phyloP scores from a whole-genome alignment of 2,329 filamentous ascomycete species.

The Colletotrichum noveboracense region DNA sequence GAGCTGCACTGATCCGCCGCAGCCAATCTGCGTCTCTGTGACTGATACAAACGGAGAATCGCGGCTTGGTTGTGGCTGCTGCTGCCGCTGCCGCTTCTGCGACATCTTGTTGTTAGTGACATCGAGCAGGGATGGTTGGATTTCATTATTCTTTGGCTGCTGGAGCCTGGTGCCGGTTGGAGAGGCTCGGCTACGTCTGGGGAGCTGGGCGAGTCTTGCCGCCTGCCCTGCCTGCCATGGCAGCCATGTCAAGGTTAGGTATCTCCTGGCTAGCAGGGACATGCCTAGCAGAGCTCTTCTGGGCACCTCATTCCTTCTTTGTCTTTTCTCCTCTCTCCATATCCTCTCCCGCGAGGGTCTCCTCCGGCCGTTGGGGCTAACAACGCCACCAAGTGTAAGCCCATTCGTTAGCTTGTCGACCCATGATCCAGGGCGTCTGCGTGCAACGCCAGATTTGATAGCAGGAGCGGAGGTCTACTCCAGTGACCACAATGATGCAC shows the following conservation, averaged over 20 bases:
- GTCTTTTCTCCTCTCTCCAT: neutral
- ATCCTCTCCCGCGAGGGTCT: neutral
- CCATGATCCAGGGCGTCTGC: slow-evolving; percentile 18
- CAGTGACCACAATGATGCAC: neutral
- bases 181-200: neutral
- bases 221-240: neutral
- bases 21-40: neutral
- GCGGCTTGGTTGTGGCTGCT: slow-evolving; percentile 8
- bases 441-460: slow-evolving; percentile 10
- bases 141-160: neutral
- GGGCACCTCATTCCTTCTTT: neutral
- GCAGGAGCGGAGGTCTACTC: neutral
- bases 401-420: neutral
- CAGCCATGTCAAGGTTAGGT: neutral
- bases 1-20: neutral
- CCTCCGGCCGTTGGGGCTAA: slow-evolving; percentile 4
- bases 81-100: neutral
- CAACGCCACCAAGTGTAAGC: neutral
- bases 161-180: neutral
- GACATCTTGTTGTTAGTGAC: neutral
- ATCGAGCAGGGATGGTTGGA: neutral
- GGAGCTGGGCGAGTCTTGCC: neutral
- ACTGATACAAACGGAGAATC: slow-evolving; percentile 4
- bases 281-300: neutral
- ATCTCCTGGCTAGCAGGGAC: neutral